Evolutionary conservation across 2,329 filamentous ascomycete genomes (phyloP).

Genomic region (Exophiala viscosa): DNA sequence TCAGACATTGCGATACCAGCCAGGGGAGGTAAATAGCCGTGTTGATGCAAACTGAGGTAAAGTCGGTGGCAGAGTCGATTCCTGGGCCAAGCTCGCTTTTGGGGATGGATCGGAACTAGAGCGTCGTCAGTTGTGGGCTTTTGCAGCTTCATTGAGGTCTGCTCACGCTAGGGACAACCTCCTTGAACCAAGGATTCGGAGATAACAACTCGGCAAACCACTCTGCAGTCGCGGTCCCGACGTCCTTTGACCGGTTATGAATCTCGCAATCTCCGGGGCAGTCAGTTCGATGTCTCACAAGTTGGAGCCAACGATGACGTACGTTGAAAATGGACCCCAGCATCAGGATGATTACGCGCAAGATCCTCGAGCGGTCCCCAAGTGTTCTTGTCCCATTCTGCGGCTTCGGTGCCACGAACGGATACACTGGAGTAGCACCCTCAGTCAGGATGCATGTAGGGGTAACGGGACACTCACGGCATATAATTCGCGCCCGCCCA

Average conservation of each 20-base stretch:
- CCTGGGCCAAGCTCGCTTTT: conserved; percentile 57
- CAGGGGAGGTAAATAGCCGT: conserved; percentile 82
- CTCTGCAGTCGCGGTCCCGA: conserved; percentile 49
- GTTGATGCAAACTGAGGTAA: conserved; percentile 88
- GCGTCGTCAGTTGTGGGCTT: not conserved
- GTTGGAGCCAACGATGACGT: no score
- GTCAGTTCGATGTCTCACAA: no score
- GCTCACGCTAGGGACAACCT: no score
- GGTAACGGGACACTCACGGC: conserved; percentile 49
- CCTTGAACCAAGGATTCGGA: conserved; percentile 68
- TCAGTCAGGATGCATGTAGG: not conserved
- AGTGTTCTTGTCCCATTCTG: conserved; percentile 56
- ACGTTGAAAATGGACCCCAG: conserved; percentile 68
- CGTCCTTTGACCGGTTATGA: conserved; percentile 63
- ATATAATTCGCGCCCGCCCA: conserved; percentile 76
- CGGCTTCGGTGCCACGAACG: conserved; percentile 30
- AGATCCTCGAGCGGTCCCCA: conserved; percentile 58
- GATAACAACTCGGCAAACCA: conserved; percentile 66
- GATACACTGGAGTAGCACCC: conserved; percentile 32
- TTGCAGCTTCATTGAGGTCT: no score
- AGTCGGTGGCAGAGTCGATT: conserved; percentile 68
- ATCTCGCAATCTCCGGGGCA: conserved; percentile 41
- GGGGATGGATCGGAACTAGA: conserved; percentile 60
- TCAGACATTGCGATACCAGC: conserved; percentile 75
- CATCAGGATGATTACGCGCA: conserved; percentile 61